Conservation (phyloP, 345 rosid genomes). For the Hevea brasiliensis region DNA sequence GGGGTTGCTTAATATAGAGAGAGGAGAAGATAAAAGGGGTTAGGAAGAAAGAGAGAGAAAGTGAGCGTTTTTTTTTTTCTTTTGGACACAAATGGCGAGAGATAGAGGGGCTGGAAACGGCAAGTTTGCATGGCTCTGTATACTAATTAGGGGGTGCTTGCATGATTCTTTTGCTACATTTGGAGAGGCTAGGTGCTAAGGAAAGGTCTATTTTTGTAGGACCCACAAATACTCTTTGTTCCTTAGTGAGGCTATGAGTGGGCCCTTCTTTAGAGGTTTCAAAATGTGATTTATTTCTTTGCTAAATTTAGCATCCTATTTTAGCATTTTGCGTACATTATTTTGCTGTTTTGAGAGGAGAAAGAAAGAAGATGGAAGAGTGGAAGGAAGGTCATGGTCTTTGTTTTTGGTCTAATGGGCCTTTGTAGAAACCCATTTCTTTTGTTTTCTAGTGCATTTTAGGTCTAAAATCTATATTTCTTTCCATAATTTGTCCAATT, state of each 20-base stretch:
- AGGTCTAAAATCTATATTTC: neutral
- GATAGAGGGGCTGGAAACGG: conserved; percentile 43
- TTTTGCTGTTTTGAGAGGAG: neutral
- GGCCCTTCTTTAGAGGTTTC: neutral
- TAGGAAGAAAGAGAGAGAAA: conserved; percentile 18
- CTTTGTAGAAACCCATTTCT: neutral
- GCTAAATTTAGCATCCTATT: neutral
- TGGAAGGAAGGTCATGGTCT: neutral
- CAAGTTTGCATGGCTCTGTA: conserved; percentile 65
- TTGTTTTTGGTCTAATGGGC: conserved; percentile 1
- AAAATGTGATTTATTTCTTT: neutral
- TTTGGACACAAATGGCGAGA: conserved; percentile 25
- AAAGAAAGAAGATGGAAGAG: too few species aligned
- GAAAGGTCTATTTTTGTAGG: conserved; percentile 11
- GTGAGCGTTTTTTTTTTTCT: conserved; percentile 21
- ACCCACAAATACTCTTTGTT: conserved; percentile 10
- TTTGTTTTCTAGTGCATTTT: neutral
- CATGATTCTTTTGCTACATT: conserved; percentile 35
- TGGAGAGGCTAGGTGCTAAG: conserved; percentile 31
- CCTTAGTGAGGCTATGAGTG: neutral
- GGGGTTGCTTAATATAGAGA: conserved; percentile 49
- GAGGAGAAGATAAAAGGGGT: conserved; percentile 29
- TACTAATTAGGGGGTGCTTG: conserved; percentile 41
- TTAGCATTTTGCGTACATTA: neutral
- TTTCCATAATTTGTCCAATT: too few species aligned